A percentile compares a stretch with the other conserved stretches of the same genome.
Evolutionary conservation across 225 moss, liverwort and hornwort species (phyloP).

Genomic region (Bryoerythrophyllum caledonicum): DNA sequence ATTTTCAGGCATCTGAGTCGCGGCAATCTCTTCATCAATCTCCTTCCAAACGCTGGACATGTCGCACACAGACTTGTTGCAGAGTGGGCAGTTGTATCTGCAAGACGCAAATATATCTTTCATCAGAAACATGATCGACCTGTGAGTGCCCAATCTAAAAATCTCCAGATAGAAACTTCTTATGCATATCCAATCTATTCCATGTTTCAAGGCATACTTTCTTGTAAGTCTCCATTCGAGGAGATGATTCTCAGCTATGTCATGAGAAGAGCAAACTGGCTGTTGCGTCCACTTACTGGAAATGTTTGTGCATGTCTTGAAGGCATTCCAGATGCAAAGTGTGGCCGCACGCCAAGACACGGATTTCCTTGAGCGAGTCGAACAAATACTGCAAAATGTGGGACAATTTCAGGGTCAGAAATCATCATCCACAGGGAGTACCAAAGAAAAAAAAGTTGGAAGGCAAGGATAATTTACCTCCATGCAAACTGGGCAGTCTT

Average conservation of each 20-base stretch:
- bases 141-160: too few species aligned
- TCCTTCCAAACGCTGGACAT: constrained; percentile 56
- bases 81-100: constrained; percentile 62
- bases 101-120: not conserved
- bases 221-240: too few species aligned
- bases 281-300: constrained; percentile 62
- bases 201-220: too few species aligned
- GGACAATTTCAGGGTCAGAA: constrained; percentile 1
- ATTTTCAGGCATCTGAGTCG: constrained; percentile 34
- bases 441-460: not conserved
- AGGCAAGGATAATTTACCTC: constrained; percentile 46
- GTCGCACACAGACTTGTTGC: constrained; percentile 60
- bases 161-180: too few species aligned
- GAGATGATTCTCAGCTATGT: not conserved
- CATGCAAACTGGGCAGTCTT: constrained; percentile 94
- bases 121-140: not conserved
- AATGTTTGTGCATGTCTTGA: constrained; percentile 84
- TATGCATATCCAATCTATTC: too few species aligned
- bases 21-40: constrained; percentile 48
- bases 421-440: not conserved
- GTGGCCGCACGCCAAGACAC: constrained; percentile 85
- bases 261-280: not conserved
- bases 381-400: constrained; percentile 72
- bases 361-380: constrained; percentile 80
- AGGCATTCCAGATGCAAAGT: constrained; percentile 89